Conservation (phyloP, 225 moss, liverwort and hornwort genomes). For the Neckera pumila region DNA sequence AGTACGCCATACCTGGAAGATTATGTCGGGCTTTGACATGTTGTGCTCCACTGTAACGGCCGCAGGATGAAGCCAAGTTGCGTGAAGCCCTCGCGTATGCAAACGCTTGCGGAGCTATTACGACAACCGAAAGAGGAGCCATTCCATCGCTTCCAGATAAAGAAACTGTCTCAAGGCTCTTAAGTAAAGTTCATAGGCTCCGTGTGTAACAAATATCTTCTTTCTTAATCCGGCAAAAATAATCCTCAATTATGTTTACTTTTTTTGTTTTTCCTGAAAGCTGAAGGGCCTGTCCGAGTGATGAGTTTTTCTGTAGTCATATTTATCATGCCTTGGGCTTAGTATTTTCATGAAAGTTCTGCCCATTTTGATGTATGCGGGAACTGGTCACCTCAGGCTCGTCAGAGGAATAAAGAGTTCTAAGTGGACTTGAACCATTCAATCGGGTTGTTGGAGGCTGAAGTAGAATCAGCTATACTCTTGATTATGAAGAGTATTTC, state of each 20-base stretch:
- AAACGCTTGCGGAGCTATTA: constrained; percentile 55
- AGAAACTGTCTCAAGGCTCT: constrained; percentile 34
- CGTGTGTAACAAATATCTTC: neutral
- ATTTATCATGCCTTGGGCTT: neutral
- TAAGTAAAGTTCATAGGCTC: constrained; percentile 36
- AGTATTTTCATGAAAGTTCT: neutral
- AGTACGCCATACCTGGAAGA: neutral
- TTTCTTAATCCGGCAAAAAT: neutral
- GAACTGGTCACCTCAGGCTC: neutral
- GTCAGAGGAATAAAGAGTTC: constrained; percentile 8
- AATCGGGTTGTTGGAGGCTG: neutral
- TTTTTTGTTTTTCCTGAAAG: neutral
- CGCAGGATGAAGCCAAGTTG: constrained; percentile 36
- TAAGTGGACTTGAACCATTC: neutral
- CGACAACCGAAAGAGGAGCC: constrained; percentile 55
- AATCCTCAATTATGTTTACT: neutral
- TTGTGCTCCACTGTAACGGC: neutral
- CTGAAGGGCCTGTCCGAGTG: neutral
- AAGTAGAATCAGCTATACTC: neutral
- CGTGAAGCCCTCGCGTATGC: constrained; percentile 37
- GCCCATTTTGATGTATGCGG: neutral
- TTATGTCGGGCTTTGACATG: neutral
- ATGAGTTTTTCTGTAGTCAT: neutral
- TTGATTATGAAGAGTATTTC: neutral
- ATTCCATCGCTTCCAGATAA: constrained; percentile 54